Conservation (phyloP, 306 rosid genomes). For the Argentina anserina region DNA sequence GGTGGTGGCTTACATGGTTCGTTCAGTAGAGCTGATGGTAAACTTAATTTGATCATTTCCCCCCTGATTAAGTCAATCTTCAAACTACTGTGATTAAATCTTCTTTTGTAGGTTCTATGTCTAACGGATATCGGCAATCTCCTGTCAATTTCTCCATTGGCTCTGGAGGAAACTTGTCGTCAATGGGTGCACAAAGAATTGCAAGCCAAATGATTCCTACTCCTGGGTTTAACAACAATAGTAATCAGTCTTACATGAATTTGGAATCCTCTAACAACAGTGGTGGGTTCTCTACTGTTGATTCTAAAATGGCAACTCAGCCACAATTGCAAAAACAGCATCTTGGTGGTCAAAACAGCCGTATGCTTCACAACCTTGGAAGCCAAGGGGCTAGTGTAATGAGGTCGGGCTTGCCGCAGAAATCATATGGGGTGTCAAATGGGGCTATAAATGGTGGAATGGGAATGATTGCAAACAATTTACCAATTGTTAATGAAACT, state of each 20-base stretch:
- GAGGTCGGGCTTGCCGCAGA: slow-evolving; percentile 70
- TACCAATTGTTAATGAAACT: slow-evolving; percentile 55
- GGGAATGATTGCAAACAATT: slow-evolving; percentile 73
- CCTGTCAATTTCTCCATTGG: slow-evolving; percentile 57
- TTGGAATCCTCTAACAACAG: slow-evolving; percentile 59
- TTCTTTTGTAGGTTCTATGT: slow-evolving; percentile 55
- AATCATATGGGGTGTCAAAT: slow-evolving; percentile 73
- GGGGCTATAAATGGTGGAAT: slow-evolving; percentile 61
- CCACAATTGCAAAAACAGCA: slow-evolving; percentile 74
- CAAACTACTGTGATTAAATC: slow-evolving; percentile 11
- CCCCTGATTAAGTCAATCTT: slow-evolving; percentile 2
- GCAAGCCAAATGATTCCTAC: slow-evolving; percentile 98
- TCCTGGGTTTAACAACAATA: slow-evolving; percentile 69
- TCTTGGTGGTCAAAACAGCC: slow-evolving; percentile 64
- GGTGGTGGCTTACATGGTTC: slow-evolving; percentile 58
- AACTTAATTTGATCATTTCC: slow-evolving; percentile 19
- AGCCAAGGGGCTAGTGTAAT: slow-evolving; percentile 75
- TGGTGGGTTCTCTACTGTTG: slow-evolving; percentile 60
- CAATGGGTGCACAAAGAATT: slow-evolving; percentile 58
- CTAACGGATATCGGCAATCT: slow-evolving; percentile 85
- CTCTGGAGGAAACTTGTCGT: slow-evolving; percentile 64
- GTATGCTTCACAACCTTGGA: slow-evolving; percentile 62
- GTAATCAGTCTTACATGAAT: slow-evolving; percentile 57
- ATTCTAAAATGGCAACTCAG: slow-evolving; percentile 58
- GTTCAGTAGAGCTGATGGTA: slow-evolving; percentile 71